These are phyloP conservation scores for Suhomyces canberraensis DNA, from an alignment of 805 yeast species.

Conservation along the genomic window DNA sequence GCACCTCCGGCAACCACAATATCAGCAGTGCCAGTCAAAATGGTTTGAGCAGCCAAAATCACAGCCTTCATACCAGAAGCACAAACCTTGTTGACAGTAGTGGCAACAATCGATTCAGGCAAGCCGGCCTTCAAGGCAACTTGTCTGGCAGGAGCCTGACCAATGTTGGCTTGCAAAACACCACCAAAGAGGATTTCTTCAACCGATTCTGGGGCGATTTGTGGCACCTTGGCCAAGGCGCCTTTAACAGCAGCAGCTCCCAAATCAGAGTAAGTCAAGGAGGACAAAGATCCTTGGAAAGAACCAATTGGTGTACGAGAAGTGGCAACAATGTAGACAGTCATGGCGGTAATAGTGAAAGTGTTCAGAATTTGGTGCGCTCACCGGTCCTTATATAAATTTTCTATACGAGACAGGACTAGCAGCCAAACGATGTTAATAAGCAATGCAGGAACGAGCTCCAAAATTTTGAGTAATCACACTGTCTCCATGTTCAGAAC, in stretches of 20 bases:
- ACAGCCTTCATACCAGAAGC: constrained; percentile 94
- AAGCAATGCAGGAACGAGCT: background rate
- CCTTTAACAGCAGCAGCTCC: constrained; percentile 92
- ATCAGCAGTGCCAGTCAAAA: constrained; percentile 84
- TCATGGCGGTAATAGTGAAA: background rate
- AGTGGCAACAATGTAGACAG: constrained; percentile 85
- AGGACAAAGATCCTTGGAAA: constrained; percentile 78
- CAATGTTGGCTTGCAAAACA: constrained; percentile 88
- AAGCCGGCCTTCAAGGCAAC: constrained; percentile 91
- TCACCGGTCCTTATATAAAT: background rate
- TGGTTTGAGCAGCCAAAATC: constrained; percentile 86
- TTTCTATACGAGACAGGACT: background rate
- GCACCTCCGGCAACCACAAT: constrained; percentile 97
- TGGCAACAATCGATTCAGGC: constrained; percentile 73
- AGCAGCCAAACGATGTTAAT: background rate
- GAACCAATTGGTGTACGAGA: constrained; percentile 97
- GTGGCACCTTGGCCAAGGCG: constrained; percentile 80
- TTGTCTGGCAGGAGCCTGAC: constrained; percentile 98
- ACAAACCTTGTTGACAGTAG: constrained; percentile 95
- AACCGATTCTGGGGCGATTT: constrained; percentile 69
- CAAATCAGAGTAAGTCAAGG: constrained; percentile 76
- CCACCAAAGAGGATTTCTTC: constrained; percentile 93
- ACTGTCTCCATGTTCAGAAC: too few relatives aligned
- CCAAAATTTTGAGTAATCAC: too few relatives aligned
- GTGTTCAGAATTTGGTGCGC: background rate